These are phyloP conservation scores for Chaetomiaceae sp. DNA, from an alignment of 2,329 filamentous ascomycete species.

Conservation along the genomic window DNA sequence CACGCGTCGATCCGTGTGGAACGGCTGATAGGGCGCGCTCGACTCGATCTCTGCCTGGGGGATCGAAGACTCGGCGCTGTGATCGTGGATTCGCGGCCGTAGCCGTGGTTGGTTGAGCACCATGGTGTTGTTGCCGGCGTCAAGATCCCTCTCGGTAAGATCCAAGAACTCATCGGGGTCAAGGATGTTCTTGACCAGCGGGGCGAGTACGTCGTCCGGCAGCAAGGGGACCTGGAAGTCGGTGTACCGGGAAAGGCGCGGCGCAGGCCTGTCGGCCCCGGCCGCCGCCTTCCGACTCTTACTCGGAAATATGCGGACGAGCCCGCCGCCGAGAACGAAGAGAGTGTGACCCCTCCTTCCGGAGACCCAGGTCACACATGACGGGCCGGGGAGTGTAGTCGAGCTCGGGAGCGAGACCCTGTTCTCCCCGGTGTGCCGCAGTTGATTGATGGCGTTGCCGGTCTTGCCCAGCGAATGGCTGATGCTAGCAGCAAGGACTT, in stretches of 20 bases:
- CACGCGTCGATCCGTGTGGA: constrained; percentile 86
- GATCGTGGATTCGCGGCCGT: constrained; percentile 35
- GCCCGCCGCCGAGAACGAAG: constrained; percentile 60
- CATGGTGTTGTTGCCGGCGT: constrained; percentile 52
- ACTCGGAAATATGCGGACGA: constrained; percentile 61
- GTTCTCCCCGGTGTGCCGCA: constrained; percentile 72
- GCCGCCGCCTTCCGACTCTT: constrained; percentile 52
- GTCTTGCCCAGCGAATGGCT: constrained; percentile 71
- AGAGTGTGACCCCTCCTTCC: constrained; percentile 59
- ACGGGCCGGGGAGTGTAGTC: constrained; percentile 48
- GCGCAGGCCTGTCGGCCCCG: constrained; percentile 47
- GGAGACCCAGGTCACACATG: constrained; percentile 62
- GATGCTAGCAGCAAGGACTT: constrained; percentile 68
- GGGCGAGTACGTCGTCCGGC: constrained; percentile 55
- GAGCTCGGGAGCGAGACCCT: constrained; percentile 63
- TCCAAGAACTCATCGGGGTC: constrained; percentile 55
- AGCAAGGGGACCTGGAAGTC: constrained; percentile 64
- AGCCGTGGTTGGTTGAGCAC: constrained; percentile 44
- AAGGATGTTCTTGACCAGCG: constrained; percentile 52
- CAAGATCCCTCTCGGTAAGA: constrained; percentile 48
- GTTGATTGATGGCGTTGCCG: constrained; percentile 63
- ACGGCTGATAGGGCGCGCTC: constrained; percentile 90
- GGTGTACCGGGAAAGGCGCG: constrained; percentile 54
- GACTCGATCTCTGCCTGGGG: constrained; percentile 88
- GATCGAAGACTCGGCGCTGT: constrained; percentile 58